Conservation (phyloP, 2,329 filamentous ascomycete species). For the Ophiostoma novo-ulmi region DNA sequence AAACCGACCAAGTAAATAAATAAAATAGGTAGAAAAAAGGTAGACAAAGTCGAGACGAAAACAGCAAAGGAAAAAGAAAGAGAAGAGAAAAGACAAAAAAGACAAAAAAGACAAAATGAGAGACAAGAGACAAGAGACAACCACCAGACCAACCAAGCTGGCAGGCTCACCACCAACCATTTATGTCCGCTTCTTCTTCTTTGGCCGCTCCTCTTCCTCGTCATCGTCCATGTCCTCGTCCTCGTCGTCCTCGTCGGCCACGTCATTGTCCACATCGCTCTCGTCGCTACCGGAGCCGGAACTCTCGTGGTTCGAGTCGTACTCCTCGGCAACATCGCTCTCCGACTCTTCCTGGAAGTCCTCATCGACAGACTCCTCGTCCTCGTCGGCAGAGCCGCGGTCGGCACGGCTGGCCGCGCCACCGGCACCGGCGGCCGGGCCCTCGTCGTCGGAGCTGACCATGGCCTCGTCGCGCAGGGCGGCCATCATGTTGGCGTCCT, state of each 20-base stretch:
- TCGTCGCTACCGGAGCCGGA: constrained; percentile 66
- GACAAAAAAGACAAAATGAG: background rate
- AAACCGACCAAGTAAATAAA: background rate
- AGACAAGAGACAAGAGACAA: constrained; percentile 11
- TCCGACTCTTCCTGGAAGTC: constrained; percentile 92
- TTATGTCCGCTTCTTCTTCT: constrained; percentile 41
- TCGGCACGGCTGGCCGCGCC: constrained; percentile 62
- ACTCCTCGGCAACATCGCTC: constrained; percentile 94
- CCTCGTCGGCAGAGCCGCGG: constrained; percentile 84
- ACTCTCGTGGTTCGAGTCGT: constrained; percentile 85
- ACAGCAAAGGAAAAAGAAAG: background rate
- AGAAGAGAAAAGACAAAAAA: background rate
- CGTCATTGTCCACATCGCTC: constrained; percentile 52
- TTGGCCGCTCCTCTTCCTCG: constrained; percentile 35
- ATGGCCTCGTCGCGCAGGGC: constrained; percentile 79
- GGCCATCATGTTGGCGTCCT: constrained; percentile 76
- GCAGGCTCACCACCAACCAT: background rate
- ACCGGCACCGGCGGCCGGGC: constrained; percentile 59
- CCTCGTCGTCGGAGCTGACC: constrained; percentile 79
- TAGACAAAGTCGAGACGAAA: background rate
- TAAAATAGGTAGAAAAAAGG: background rate
- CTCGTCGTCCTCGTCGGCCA: constrained; percentile 46
- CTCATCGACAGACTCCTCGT: constrained; percentile 91
- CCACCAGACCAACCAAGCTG: background rate
- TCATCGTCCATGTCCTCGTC: constrained; percentile 42